These are phyloP conservation scores for Botrytis hyacinthi DNA, from an alignment of 2,329 filamentous ascomycete species.

Conservation along the genomic window DNA sequence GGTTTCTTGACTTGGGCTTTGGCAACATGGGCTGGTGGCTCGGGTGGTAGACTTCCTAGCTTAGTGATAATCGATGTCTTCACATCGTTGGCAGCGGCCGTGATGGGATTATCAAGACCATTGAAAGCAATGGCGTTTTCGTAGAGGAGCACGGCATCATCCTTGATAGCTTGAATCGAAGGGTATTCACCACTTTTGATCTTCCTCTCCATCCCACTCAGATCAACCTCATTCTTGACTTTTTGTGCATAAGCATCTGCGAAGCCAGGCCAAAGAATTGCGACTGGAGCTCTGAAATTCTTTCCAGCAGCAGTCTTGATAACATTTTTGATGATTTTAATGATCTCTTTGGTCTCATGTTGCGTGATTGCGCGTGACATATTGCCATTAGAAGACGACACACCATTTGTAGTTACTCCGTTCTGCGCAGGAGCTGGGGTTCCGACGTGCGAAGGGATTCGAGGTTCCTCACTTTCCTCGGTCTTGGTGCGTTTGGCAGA, in stretches of 20 bases:
- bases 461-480: constrained; percentile 44
- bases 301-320: constrained; percentile 83
- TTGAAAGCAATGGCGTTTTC: constrained; percentile 82
- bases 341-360: constrained; percentile 59
- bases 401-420: constrained; percentile 28
- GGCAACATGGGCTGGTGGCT: constrained; percentile 42
- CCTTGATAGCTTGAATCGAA: constrained; percentile 68
- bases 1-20: constrained; percentile 57
- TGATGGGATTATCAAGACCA: constrained; percentile 71
- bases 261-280: constrained; percentile 70
- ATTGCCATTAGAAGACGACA: constrained; percentile 21
- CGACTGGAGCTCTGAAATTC: constrained; percentile 76
- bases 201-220: constrained; percentile 77
- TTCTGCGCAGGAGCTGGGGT: constrained; percentile 27
- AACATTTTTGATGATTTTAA: constrained; percentile 66
- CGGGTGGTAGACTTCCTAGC: constrained; percentile 46
- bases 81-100: constrained; percentile 53
- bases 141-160: constrained; percentile 74
- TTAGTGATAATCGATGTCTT: constrained; percentile 60
- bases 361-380: constrained; percentile 47
- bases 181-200: constrained; percentile 66
- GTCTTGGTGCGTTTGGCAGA: constrained; percentile 79
- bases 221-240: constrained; percentile 78
- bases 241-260: constrained; percentile 69
- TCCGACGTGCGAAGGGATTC: constrained; percentile 26